Conservation (phyloP, 805 yeast species). For the Wickerhamiella bombiphila region DNA sequence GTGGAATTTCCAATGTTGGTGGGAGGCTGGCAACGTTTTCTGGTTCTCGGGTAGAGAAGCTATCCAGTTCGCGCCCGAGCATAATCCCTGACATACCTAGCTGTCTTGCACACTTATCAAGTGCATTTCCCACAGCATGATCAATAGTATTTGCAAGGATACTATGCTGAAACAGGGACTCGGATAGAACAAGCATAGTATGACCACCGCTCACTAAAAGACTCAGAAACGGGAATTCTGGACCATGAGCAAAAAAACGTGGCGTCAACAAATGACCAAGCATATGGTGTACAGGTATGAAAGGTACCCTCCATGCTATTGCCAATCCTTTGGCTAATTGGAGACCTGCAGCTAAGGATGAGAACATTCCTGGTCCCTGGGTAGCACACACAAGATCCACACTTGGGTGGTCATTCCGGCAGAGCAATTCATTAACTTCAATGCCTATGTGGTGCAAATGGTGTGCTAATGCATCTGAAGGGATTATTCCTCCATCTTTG, state of each 20-base stretch:
- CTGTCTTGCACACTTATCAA: constrained; percentile 84
- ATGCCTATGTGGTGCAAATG: constrained; percentile 49
- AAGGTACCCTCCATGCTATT: constrained; percentile 60
- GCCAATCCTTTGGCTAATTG: constrained; percentile 77
- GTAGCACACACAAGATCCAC: constrained; percentile 72
- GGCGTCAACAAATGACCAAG: constrained; percentile 74
- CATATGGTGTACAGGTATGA: constrained; percentile 93
- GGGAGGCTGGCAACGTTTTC: too few species aligned
- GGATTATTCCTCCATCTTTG: constrained; percentile 70
- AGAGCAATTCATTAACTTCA: constrained; percentile 34
- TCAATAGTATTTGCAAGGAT: constrained; percentile 64
- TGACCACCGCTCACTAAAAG: constrained; percentile 88
- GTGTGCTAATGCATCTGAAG: constrained; percentile 67
- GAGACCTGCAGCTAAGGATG: constrained; percentile 68
- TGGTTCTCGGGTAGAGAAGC: constrained; percentile 26
- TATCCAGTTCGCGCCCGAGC: constrained; percentile 75
- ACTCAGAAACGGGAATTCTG: constrained; percentile 61
- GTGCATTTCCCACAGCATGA: constrained; percentile 84
- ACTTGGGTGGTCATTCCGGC: constrained; percentile 20
- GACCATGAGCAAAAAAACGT: constrained; percentile 38
- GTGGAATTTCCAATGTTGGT: constrained; percentile 25
- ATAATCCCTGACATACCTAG: constrained; percentile 68
- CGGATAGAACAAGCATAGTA: constrained; percentile 67
- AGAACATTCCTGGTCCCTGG: constrained; percentile 94
- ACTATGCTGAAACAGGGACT: constrained; percentile 47